A percentile compares a stretch with the other conserved stretches of the same genome.
phyloP scores from a whole-genome alignment of 306 rosid species.

The Aeschynomene evenia region DNA sequence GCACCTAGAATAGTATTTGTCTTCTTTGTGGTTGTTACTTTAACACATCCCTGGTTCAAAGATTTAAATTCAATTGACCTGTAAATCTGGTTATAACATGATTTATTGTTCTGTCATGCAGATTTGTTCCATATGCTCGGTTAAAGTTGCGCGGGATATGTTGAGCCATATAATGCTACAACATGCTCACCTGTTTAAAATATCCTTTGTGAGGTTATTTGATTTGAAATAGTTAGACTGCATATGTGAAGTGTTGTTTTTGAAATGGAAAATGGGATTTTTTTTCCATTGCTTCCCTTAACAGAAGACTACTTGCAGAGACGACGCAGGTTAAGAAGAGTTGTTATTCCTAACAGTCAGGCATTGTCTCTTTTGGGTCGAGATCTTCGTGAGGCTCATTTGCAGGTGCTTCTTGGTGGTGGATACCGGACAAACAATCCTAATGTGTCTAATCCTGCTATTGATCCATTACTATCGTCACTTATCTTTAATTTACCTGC shows the following conservation, averaged over 20 bases:
- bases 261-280: neutral
- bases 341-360: slow-evolving; percentile 80
- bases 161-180: slow-evolving; percentile 86
- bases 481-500: slow-evolving; percentile 84
- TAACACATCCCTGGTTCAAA: neutral
- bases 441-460: slow-evolving; percentile 50
- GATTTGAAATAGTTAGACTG: slow-evolving; percentile 1
- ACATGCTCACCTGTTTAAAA: slow-evolving; percentile 89
- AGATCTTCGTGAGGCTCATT: slow-evolving; percentile 97
- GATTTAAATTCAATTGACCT: slow-evolving; percentile 20
- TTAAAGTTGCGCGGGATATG: slow-evolving; percentile 85
- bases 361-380: slow-evolving; percentile 66
- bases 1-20: neutral
- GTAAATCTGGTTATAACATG: slow-evolving; percentile 20
- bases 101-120: slow-evolving; percentile 45
- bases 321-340: slow-evolving; percentile 78
- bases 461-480: slow-evolving; percentile 87
- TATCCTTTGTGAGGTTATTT: slow-evolving; percentile 58
- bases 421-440: slow-evolving; percentile 60
- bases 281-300: slow-evolving; percentile 43
- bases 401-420: slow-evolving; percentile 81
- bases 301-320: slow-evolving; percentile 81
- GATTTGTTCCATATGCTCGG: slow-evolving; percentile 93
- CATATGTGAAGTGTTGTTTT: neutral
- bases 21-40: slow-evolving; percentile 16